Evolutionary conservation across 1,139 yeast genomes (phyloP).

Genomic region (Pichia sp.): DNA sequence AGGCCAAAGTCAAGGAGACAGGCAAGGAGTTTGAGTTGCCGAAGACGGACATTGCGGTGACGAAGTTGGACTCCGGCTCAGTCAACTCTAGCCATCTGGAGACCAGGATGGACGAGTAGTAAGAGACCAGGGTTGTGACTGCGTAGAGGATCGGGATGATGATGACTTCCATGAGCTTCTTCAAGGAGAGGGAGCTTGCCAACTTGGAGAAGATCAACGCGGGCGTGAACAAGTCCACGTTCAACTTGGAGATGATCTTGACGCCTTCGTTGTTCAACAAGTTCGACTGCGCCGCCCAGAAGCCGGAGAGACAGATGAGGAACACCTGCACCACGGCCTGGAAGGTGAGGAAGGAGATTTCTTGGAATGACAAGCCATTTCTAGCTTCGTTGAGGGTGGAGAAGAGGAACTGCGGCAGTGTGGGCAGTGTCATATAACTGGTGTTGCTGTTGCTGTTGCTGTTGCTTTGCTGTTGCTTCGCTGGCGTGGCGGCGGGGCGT

Average conservation of each 20-base stretch:
- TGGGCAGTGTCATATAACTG: slow-evolving; percentile 3
- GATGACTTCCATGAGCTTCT: slow-evolving; percentile 63
- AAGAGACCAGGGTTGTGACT: slow-evolving; percentile 60
- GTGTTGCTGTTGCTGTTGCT: not conserved
- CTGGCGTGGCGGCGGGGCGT: not conserved
- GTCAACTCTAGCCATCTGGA: slow-evolving; percentile 48
- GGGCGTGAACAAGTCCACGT: slow-evolving; percentile 80
- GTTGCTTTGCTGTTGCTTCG: not conserved
- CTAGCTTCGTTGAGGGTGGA: slow-evolving; percentile 9
- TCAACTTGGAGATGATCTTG: slow-evolving; percentile 59
- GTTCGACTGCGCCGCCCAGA: slow-evolving; percentile 59
- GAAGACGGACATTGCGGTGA: slow-evolving; percentile 85
- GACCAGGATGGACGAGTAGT: slow-evolving; percentile 47
- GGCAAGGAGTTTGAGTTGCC: slow-evolving; percentile 80
- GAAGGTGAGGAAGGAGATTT: slow-evolving; percentile 61
- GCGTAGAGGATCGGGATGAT: slow-evolving; percentile 71
- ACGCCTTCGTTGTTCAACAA: slow-evolving; percentile 59
- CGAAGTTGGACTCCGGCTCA: slow-evolving; percentile 68
- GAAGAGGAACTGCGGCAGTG: slow-evolving; percentile 6
- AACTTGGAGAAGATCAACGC: slow-evolving; percentile 77
- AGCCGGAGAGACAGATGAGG: slow-evolving; percentile 67
- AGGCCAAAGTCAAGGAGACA: slow-evolving; percentile 67
- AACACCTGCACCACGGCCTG: slow-evolving; percentile 80
- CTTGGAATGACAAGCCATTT: slow-evolving; percentile 27
- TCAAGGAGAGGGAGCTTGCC: slow-evolving; percentile 66